Evolutionary conservation across 1,284 basidiomycete species (phyloP).

Genomic region (Naganishia cerealis): DNA sequence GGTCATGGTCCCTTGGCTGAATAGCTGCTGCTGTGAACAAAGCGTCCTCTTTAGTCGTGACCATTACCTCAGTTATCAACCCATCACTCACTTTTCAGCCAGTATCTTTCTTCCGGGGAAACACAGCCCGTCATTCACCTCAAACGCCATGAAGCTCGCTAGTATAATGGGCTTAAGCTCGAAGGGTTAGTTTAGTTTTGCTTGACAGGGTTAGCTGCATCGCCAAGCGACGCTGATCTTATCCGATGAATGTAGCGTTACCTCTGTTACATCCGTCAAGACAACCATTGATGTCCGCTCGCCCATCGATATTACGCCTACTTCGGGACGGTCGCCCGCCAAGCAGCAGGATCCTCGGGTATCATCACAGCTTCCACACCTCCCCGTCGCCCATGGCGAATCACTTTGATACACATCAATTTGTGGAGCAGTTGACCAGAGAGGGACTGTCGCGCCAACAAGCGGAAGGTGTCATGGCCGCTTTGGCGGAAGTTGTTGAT

Average conservation of each 20-base stretch:
- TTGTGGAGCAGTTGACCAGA: constrained; percentile 81
- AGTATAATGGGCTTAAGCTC: constrained; percentile 2
- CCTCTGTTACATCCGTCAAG: neutral
- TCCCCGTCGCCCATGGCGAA: constrained; percentile 30
- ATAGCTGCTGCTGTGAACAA: too few species aligned
- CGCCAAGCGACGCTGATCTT: neutral
- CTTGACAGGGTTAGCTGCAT: too few species aligned
- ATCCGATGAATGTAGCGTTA: neutral
- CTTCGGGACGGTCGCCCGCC: constrained; percentile 2
- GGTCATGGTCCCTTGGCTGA: too few species aligned
- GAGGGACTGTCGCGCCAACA: constrained; percentile 84
- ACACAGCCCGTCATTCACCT: neutral
- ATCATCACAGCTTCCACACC: constrained; percentile 29
- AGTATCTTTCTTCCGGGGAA: neutral
- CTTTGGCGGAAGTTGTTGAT: constrained; percentile 90
- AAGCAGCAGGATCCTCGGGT: constrained; percentile 3
- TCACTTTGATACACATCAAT: constrained; percentile 91
- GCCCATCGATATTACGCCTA: neutral
- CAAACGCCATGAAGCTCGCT: constrained; percentile 1
- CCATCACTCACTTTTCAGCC: neutral
- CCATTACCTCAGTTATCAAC: neutral
- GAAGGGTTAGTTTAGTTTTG: constrained; percentile 6
- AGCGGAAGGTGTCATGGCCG: constrained; percentile 91
- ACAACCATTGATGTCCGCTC: too few species aligned
- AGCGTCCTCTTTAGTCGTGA: too few species aligned